These are phyloP conservation scores for Cerrena zonata DNA, from an alignment of 1,284 basidiomycete genomes.

Conservation along the genomic window DNA sequence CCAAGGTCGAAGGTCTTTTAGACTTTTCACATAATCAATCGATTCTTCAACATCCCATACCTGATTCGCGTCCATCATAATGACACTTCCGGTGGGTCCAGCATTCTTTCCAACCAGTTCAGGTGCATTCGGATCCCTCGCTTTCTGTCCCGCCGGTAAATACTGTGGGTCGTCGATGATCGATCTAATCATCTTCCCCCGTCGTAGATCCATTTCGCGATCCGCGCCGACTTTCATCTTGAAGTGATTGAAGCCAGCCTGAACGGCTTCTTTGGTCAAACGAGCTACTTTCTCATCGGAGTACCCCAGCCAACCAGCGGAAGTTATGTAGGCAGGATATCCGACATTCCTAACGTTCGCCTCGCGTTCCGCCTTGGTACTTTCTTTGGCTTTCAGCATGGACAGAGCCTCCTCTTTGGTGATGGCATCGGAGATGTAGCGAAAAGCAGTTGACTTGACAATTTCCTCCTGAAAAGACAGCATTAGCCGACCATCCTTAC, in stretches of 20 bases:
- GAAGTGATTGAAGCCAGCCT: constrained; percentile 89
- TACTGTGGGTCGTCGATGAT: constrained; percentile 88
- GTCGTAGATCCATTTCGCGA: constrained; percentile 76
- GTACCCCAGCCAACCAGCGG: constrained; percentile 90
- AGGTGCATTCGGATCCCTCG: constrained; percentile 61
- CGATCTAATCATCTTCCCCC: constrained; percentile 82
- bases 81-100: constrained; percentile 84
- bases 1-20: constrained; percentile 87
- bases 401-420: constrained; percentile 86
- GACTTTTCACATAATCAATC: constrained; percentile 82
- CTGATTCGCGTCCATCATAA: constrained; percentile 97
- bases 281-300: constrained; percentile 85
- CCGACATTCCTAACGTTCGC: constrained; percentile 62
- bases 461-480: constrained; percentile 64
- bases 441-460: constrained; percentile 77
- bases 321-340: constrained; percentile 94
- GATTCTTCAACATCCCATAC: constrained; percentile 94
- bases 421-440: constrained; percentile 91
- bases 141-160: constrained; percentile 49
- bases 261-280: constrained; percentile 81
- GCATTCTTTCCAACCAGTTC: constrained; percentile 82
- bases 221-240: constrained; percentile 95
- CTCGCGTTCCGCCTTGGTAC: constrained; percentile 75
- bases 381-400: constrained; percentile 74
- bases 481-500: too few species aligned